Base-by-base conservation (phyloP, 1,139 yeast genomes). In the Magnusiomyces tetraspermus region DNA sequence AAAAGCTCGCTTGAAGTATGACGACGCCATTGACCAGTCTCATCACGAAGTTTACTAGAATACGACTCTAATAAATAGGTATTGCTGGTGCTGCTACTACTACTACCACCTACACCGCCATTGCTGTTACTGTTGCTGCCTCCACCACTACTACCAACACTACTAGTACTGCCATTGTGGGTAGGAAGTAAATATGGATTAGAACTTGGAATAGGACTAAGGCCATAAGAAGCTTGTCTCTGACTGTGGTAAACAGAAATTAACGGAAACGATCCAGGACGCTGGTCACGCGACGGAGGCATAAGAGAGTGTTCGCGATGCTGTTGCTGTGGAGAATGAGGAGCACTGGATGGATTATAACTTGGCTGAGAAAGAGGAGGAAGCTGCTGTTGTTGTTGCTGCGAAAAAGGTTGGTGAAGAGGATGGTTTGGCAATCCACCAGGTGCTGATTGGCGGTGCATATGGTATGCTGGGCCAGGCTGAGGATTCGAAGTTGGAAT, bases 201-300 rank as follows among this genome's bases (percentile, higher is more conserved):
- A 10, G 57, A 54, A 30, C 53, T 51, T 8, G 57, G 57, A 38
- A 55, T 54, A 8, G 51, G 30, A 30, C 42, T 44, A 47, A 51
- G 51, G 22, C 50, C 52, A 45, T 47, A 52, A 15, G 48, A 42
- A 2, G 52, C 37, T 15, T 40, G 43, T 17, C 57, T 38, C 24
- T 52, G 56, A 22, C 42, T 40, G 42, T 47, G 53, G 33, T 53
- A 54, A 30, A 52, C 47, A 11, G 56, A 49, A 11, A 55, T 56
- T 46, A 61, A 52, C 1, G 67, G 67, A 54, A 61, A 62, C 17
- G 66, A 63, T 2, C 67, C 67, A 1, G 66, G 65, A 4, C 67
- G 62, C 51, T 62, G 65, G 42, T 63, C 65, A 30, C 66, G 56
- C 3, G 60, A 42, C 15, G 61, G 62, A 13, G 61, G 63, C 40